Evolutionary conservation across 345 rosid species (phyloP), one percentile per base, ranked within the genome.

Genomic region (Populus davidiana): DNA sequence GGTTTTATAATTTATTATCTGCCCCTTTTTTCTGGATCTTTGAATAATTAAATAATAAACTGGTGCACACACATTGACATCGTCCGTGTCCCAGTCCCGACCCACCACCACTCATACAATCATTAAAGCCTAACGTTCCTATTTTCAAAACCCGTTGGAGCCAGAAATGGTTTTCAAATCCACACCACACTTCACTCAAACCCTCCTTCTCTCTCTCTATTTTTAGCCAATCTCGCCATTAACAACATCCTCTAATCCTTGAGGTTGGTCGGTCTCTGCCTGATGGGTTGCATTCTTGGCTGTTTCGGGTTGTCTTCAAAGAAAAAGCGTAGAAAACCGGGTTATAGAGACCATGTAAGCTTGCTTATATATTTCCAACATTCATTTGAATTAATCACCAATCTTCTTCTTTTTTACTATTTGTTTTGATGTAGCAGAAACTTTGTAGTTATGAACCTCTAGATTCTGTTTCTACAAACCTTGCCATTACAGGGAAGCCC

Each of bases 71-170:
- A n/a, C 12, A 56, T 23, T 9, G 13, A 10, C 61, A 54, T 68
- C 11, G 25, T 10, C 50, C 27, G 0, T 11, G 68, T 21, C 38
- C 25, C 3, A 5, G 29, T 54, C 14, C 76, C 84, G 76, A 63
- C 78, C 84, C 83, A 81, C 88, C 86, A 73, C 69, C 70, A 38
- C 68, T 73, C 73, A 61, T 23, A n/a, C 43, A 74, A 82, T 85
- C 75, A 83, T 81, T 87, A 81, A 80, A 82, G 38, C 67, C 91
- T 86, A 91, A 91, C 96, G 93, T 90, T 91, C 92, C 84, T 84
- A 86, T 89, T 91, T 91, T 84, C 87, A 77, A 86, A 88, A 83
- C 8, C 89, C 85, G 78, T 80, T 88, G 87, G 91, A 85, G 89
- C 86, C 88, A 73, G 72, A 61, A 54, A 62, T 14, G 47, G 43